Percentiles rank a stretch among this genome's conserved stretches.
These are phyloP conservation scores for Filobasidium floriforme DNA, from an alignment of 768 basidiomycete genomes.

Conservation along the genomic window DNA sequence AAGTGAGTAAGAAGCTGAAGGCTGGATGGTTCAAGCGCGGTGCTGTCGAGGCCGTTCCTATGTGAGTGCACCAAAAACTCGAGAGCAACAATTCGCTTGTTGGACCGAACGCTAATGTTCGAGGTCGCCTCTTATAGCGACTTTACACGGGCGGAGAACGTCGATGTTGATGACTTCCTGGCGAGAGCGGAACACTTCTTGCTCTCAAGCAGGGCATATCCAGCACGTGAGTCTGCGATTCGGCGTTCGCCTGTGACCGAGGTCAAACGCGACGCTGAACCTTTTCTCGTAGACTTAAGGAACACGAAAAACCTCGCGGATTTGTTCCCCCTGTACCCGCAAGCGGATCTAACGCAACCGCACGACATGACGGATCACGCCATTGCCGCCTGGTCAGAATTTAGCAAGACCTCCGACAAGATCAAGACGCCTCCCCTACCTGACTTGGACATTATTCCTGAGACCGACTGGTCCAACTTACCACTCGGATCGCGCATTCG, in stretches of 20 bases:
- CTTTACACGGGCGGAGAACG: slow-evolving; percentile 1
- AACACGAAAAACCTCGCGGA: neutral
- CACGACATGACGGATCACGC: neutral
- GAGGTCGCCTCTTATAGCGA: slow-evolving; percentile 6
- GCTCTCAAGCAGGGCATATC: neutral
- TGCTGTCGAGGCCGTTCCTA: slow-evolving; percentile 1
- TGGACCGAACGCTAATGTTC: neutral
- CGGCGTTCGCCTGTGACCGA: too few species aligned
- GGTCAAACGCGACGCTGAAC: neutral
- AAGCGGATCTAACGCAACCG: neutral
- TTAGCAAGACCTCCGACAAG: neutral
- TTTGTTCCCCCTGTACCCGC: neutral
- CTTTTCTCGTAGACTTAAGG: neutral
- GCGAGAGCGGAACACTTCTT: slow-evolving; percentile 9
- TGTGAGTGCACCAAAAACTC: slow-evolving; percentile 1
- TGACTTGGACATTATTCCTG: neutral
- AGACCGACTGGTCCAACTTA: neutral
- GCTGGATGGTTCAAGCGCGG: slow-evolving; percentile 13
- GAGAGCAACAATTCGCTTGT: neutral
- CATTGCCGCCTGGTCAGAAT: neutral
- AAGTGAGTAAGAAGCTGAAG: slow-evolving; percentile 6
- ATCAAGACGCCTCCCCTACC: neutral
- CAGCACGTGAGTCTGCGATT: neutral
- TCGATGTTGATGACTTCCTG: slow-evolving; percentile 15
- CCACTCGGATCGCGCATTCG: neutral